Evolutionary conservation across 345 rosid genomes (phyloP), one percentile per base, ranked within the genome.

Genomic region (Lepidium aucheri): DNA sequence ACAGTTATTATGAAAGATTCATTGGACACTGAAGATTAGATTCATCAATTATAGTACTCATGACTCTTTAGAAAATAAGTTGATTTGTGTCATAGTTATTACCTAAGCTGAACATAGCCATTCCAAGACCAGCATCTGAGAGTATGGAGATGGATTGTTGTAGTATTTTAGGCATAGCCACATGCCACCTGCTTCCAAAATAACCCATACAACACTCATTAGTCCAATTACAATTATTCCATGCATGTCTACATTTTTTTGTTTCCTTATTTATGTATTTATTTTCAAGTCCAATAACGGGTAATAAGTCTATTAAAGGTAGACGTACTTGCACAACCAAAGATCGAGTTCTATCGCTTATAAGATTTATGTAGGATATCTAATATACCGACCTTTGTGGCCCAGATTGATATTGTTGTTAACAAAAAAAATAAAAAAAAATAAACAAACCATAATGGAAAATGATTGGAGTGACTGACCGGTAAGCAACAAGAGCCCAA

Each of bases 91-190:
- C 20, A 7, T 11, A 9, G 3, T 15, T 11, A 4, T 79, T 73
- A 90, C 98, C 98, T 52, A 93, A 86, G 76, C 98, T 93, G 82
- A 93, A 93, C 98, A 93, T 93, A 57, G 98, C 98, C 98, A 93
- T 93, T 76, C 98, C 98, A 36, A 93, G 91, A 55, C 98, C 98
- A 58, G 98, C 98, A 81, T 93, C 97, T 30, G 98, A 93, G 75
- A 93, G 88, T 60, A 93, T 93, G 67, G 91, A 79, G 75, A 93
- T 93, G 35, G 98, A 93, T 78, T 78, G 53, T 64, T 83, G 78
- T 65, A 93, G 33, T 54, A 93, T 75, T 70, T 85, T 82, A 5
- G 98, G 98, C 98, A 93, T 90, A 62, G 73, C 70, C 87, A 90
- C 85, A 73, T 86, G 76, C 98, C 98, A 93, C 85, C 98, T 93